phyloP scores from a whole-genome alignment of 2,329 filamentous ascomycete species.

The Lasiodiplodia theobromae region DNA sequence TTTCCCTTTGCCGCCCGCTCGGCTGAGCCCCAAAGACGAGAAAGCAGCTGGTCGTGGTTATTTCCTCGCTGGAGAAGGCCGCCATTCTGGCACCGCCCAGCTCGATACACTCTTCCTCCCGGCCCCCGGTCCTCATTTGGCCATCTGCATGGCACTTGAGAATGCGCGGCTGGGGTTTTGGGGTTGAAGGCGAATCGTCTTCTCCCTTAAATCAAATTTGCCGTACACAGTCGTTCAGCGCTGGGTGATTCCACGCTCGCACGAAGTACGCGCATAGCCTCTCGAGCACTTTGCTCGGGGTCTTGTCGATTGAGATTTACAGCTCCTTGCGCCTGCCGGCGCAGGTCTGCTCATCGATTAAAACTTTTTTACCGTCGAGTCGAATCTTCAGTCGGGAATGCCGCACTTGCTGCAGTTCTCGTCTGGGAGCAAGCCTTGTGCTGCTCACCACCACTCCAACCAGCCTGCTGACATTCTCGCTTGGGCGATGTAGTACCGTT shows the following conservation, averaged over 20 bases:
- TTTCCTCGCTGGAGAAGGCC: slow-evolving; percentile 76
- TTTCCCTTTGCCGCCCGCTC: slow-evolving; percentile 47
- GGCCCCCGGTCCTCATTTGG: slow-evolving; percentile 61
- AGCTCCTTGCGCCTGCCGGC: slow-evolving; percentile 35
- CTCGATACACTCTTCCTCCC: slow-evolving; percentile 71
- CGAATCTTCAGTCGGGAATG: slow-evolving; percentile 84
- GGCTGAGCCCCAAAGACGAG: slow-evolving; percentile 28
- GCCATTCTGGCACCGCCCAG: slow-evolving; percentile 63
- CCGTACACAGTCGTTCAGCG: slow-evolving; percentile 40
- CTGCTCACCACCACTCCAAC: slow-evolving; percentile 61
- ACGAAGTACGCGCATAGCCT: slow-evolving; percentile 55
- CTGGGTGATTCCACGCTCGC: slow-evolving; percentile 23
- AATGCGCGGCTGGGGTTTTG: slow-evolving; percentile 76
- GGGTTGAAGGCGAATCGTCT: slow-evolving; percentile 71
- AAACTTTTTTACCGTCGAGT: slow-evolving; percentile 76
- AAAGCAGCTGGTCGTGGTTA: slow-evolving; percentile 68
- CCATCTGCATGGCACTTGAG: slow-evolving; percentile 48
- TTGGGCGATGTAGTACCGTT: slow-evolving; percentile 71
- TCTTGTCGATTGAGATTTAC: slow-evolving; percentile 77
- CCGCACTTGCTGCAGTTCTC: slow-evolving; percentile 92
- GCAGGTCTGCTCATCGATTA: slow-evolving; percentile 72
- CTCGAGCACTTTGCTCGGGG: slow-evolving; percentile 65
- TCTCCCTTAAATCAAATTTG: slow-evolving; percentile 74
- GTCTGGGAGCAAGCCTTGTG: slow-evolving; percentile 71
- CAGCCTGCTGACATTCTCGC: slow-evolving; percentile 60